Evolutionary conservation across 164 flowering plant genomes (phyloP).

Genomic region (Protea cynaroides): DNA sequence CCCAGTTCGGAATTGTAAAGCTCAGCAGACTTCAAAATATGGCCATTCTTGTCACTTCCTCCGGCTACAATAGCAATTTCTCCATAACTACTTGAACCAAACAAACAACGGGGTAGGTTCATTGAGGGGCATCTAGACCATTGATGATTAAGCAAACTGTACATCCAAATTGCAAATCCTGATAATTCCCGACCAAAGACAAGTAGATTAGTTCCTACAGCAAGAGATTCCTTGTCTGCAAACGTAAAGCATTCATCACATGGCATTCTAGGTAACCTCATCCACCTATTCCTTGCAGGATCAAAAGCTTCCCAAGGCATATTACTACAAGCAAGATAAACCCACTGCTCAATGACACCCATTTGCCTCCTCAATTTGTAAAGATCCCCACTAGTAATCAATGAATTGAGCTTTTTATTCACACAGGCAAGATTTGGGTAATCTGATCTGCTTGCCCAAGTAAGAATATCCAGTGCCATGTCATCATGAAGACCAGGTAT

Average conservation of each 20-base stretch:
- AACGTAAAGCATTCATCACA: constrained; percentile 26
- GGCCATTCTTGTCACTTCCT: constrained; percentile 30
- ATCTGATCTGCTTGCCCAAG: constrained; percentile 34
- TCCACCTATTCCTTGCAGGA: constrained; percentile 24
- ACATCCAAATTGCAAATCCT: constrained; percentile 26
- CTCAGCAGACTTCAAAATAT: constrained; percentile 28
- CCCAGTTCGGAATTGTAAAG: constrained; percentile 30
- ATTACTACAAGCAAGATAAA: constrained; percentile 24
- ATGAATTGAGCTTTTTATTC: constrained; percentile 22
- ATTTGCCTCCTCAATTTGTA: constrained; percentile 21
- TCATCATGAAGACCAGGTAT: constrained; percentile 40
- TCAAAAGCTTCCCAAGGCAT: constrained; percentile 34
- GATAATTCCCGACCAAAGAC: constrained; percentile 32
- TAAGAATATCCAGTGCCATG: constrained; percentile 24
- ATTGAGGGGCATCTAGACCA: constrained; percentile 30
- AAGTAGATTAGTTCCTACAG: constrained; percentile 39
- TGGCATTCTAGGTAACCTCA: constrained; percentile 26
- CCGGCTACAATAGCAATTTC: constrained; percentile 39
- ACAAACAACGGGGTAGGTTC: constrained; percentile 35
- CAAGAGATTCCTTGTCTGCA: constrained; percentile 37
- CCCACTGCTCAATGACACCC: constrained; percentile 31
- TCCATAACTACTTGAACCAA: constrained; percentile 36
- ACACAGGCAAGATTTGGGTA: constrained; percentile 30
- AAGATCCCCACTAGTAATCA: constrained; percentile 19
- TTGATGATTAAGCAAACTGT: constrained; percentile 23